Evolutionary conservation across 192 early-diverging fungal species (phyloP).

Genomic region (Radiomyces spectabilis): DNA sequence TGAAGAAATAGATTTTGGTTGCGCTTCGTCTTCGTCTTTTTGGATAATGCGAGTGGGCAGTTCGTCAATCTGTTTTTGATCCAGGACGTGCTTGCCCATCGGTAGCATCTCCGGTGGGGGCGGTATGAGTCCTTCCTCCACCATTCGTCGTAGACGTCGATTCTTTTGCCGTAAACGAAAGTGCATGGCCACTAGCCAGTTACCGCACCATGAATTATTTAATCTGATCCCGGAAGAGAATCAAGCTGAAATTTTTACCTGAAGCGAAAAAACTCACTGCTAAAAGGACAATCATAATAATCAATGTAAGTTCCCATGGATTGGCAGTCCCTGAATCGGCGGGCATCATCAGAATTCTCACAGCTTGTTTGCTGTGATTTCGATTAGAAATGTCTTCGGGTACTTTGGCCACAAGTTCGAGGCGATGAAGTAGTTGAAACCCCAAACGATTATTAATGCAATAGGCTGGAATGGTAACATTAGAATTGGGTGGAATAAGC

Average conservation of each 20-base stretch:
- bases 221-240: no score
- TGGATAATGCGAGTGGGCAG: no score
- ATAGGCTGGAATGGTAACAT: conserved; percentile 6
- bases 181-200: conserved; percentile 6
- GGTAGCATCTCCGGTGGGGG: background rate
- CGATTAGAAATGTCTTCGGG: background rate
- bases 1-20: no score
- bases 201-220: no score
- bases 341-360: conserved; percentile 6
- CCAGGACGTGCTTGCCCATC: conserved; percentile 6
- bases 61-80: conserved; percentile 4
- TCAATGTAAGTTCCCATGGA: conserved; percentile 38
- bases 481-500: background rate
- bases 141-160: background rate
- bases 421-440: conserved; percentile 1
- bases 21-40: no score
- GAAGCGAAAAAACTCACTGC: conserved; percentile 31
- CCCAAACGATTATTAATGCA: background rate
- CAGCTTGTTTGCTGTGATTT: conserved; percentile 5
- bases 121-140: conserved; percentile 1
- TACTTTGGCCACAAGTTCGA: background rate
- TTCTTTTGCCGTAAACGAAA: conserved; percentile 6
- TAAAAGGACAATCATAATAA: conserved; percentile 30
- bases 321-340: conserved; percentile 6
- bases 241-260: conserved; percentile 22